Base-by-base conservation (phyloP, 2,329 filamentous ascomycete genomes). In the Emericellopsis cladophorae region DNA sequence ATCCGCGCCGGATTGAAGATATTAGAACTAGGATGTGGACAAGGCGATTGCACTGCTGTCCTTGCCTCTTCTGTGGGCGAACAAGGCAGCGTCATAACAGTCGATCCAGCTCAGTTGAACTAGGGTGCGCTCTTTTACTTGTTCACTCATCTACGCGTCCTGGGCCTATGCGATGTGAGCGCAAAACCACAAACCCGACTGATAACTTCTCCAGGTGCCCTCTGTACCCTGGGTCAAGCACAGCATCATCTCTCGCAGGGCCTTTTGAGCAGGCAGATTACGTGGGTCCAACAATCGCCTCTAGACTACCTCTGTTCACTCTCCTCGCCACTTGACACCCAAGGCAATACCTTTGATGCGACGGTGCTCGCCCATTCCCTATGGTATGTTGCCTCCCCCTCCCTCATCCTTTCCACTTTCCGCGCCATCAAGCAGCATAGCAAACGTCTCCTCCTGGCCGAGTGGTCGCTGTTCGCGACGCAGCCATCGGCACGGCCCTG, bases 21-120 rank as follows among this genome's bases (percentile, higher is more conserved):
- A 7, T 61, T 79, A 2, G 75, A 79, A 50, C 53, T 79, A 31
- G 74, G 74, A 39, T 78, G 74, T 53, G 75, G 74, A 1, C 75
- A 79, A 47, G 75, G 74, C 2, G 72, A 72, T 44, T 69, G 66
- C 48, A 77, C 75, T 2, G 60, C 66, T 10, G 68, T 67, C 3
- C 63, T 79, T 15, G 74, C 74, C 36, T 51, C 62, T 48, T 62
- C 50, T 16, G 62, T 72, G 1, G 65, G 67, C 3, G 49, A 60
- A 11, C 24, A 53, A 0, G 70, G 72, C 0, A 56, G 54, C 37
- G 57, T 76, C 12, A 64, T 66, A 40, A 73, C 70, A 5, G 52
- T 76, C 23, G 74, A 78, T 54, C 73, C 72, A 2, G 72, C 63
- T 0, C 48, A 56, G 1, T 52, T 64, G 7, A 60, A 68, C 46